These are phyloP conservation scores for Avena atlantica DNA, from an alignment of 176 grass and related monocot genomes.

Conservation along the genomic window DNA sequence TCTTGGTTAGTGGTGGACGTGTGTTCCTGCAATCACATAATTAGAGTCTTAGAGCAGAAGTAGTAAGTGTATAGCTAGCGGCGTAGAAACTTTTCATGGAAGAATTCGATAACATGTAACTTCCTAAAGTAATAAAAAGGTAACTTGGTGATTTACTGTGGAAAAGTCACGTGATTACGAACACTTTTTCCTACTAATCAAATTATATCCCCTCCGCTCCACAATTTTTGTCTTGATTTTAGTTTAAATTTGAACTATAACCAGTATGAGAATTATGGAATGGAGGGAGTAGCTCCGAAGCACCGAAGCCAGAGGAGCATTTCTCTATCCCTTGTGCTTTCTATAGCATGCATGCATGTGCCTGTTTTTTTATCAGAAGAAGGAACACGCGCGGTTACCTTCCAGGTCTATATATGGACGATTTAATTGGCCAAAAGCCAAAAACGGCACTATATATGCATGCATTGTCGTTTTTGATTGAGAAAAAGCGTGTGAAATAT, in stretches of 20 bases:
- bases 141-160: background rate
- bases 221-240: too few relatives aligned
- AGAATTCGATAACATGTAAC: background rate
- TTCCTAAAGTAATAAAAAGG: too few relatives aligned
- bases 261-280: too few relatives aligned
- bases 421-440: background rate
- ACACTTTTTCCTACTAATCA: background rate
- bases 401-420: background rate
- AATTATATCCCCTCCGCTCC: background rate
- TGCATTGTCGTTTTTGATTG: background rate
- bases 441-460: background rate
- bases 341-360: background rate
- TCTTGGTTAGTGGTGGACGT: constrained; percentile 45
- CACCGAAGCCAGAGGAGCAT: background rate
- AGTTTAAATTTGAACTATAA: too few relatives aligned
- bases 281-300: too few relatives aligned
- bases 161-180: background rate
- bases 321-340: background rate
- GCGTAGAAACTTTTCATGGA: background rate
- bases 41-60: background rate
- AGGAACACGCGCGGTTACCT: background rate
- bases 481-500: background rate
- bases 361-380: background rate
- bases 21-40: constrained; percentile 34
- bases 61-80: background rate